Evolutionary conservation across 2,329 filamentous ascomycete species (phyloP).

Genomic region (Epichloe baconii): DNA sequence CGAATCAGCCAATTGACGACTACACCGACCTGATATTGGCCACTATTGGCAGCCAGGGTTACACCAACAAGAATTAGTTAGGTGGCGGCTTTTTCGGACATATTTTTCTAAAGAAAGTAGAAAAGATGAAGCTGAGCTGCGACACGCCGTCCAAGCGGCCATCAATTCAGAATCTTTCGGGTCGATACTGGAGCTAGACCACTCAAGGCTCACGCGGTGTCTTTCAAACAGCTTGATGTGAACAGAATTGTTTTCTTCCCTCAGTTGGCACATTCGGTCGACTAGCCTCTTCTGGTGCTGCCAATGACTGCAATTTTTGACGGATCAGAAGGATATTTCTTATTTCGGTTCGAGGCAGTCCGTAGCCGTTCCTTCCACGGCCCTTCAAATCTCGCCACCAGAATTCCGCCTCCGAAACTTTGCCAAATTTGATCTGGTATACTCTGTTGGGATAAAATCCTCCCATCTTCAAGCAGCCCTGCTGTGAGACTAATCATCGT

Average conservation of each 20-base stretch:
- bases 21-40: neutral
- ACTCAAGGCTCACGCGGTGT: neutral
- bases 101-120: neutral
- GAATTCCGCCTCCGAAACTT: neutral
- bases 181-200: neutral
- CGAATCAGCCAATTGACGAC: neutral
- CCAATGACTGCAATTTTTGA: no score
- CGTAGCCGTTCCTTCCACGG: no score
- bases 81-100: slow-evolving; percentile 2
- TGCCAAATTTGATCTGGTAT: neutral
- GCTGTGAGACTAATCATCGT: slow-evolving; percentile 6
- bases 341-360: no score
- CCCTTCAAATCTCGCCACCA: neutral
- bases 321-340: no score
- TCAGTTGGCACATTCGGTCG: neutral
- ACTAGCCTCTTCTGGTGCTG: neutral
- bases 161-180: neutral
- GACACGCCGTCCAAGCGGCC: neutral
- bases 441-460: neutral
- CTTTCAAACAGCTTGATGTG: neutral
- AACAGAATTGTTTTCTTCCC: neutral
- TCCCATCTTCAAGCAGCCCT: neutral
- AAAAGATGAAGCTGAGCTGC: slow-evolving; percentile 2
- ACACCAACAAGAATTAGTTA: slow-evolving; percentile 8
- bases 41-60: slow-evolving; percentile 6